These are phyloP conservation scores for Diplodia corticola DNA, from an alignment of 2,329 filamentous ascomycete genomes.

Conservation along the genomic window DNA sequence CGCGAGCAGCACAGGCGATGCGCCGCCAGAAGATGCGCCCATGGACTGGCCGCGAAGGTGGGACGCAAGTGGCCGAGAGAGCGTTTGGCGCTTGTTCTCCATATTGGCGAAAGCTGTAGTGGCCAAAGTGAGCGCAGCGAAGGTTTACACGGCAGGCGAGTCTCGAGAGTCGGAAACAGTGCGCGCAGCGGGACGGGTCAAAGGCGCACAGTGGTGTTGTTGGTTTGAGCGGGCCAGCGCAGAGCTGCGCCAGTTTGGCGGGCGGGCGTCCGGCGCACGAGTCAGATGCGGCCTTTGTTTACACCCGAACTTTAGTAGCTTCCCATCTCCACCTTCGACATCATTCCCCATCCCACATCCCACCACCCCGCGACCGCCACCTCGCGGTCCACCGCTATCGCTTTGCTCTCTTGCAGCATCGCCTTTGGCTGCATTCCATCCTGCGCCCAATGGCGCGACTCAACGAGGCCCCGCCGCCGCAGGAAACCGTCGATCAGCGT, in stretches of 20 bases:
- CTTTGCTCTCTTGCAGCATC: background rate
- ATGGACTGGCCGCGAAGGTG: conserved; percentile 63
- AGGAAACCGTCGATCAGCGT: conserved; percentile 72
- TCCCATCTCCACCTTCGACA: conserved; percentile 9
- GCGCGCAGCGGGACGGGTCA: background rate
- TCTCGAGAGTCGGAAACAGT: background rate
- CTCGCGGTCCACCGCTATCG: background rate
- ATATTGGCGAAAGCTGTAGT: background rate
- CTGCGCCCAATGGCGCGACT: conserved; percentile 74
- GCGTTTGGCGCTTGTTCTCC: conserved; percentile 41
- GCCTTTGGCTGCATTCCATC: background rate
- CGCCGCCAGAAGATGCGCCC: conserved; percentile 44
- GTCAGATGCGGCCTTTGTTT: conserved; percentile 13
- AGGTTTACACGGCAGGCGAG: no score
- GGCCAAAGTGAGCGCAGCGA: background rate
- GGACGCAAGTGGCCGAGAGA: conserved; percentile 54
- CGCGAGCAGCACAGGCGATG: conserved; percentile 69
- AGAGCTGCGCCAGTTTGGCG: conserved; percentile 8
- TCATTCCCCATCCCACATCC: conserved; percentile 19
- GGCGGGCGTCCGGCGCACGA: conserved; percentile 2
- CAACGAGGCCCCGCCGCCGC: conserved; percentile 70
- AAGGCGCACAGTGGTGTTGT: conserved; percentile 7
- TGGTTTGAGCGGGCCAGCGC: conserved; percentile 1
- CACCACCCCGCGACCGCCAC: background rate
- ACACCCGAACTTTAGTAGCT: conserved; percentile 15